Evolutionary conservation across 345 rosid genomes (phyloP), one percentile per base, ranked within the genome.

Genomic region (Chamaenerion angustifolium): DNA sequence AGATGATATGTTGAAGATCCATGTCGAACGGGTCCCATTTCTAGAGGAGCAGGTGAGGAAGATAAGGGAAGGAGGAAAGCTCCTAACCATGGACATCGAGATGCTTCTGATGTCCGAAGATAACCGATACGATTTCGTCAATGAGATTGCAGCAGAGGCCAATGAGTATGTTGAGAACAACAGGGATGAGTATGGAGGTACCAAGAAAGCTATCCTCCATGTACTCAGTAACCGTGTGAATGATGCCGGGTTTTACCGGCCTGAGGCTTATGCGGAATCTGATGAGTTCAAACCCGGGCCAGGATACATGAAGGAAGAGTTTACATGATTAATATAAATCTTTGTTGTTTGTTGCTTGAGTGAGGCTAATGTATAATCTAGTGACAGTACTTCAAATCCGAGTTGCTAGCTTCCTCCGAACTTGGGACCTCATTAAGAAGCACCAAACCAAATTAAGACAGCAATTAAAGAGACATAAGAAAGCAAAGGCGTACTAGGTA

Each of bases 271-370:
- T 49, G 61, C 52, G 10, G 92, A 77, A 54, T 12, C 80, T 4
- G 97, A 85, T 48, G 85, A 85, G 60, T 85, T 56, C 70, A 78
- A 68, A 63, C 97, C 93, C 0, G 94, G 90, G 17, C 93, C 97
- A 56, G 73, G 69, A 40, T 82, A 45, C 62, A 42, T 85, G 58
- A 69, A 64, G 67, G 82, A 85, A 64, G 74, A 77, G 48, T 74
- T 60, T 61, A 75, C 84, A 5, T 87, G 54, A 73, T 19, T 8
- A 16, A 18, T 17, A 16, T 46, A 2, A 2, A 6, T 18, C 13
- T 18, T 40, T n/a, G 7, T 16, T 51, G 55, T 2, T 25, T 23
- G 10, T 7, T 16, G 9, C 37, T 31, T 31, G 8, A 31, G 5
- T 3, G 37, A 31, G 37, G 37, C 8, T 31, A 8, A 5, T 3